Evolutionary conservation across 208 protist genomes (phyloP), one percentile per base, ranked within the genome.

Genomic region (Crithidia brevicula): DNA sequence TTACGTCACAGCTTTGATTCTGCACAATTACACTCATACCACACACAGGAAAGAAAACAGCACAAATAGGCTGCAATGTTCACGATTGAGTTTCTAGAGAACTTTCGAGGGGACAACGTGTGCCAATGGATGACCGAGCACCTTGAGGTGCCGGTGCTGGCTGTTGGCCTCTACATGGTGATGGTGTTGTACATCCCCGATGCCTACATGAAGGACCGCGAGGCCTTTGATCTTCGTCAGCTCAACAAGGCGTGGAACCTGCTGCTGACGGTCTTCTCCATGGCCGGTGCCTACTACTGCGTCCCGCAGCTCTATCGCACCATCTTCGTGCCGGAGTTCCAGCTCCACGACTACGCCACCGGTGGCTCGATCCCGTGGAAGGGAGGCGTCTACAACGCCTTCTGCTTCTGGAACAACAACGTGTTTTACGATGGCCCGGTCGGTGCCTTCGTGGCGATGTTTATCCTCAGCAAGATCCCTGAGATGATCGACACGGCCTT

Each of bases 401-500:
- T 84, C 23, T 93, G 88, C 58, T 50, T 72, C 61, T 93, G 78
- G 59, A 79, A 90, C 50, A 51, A 61, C 11, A 77, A 74, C 27
- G 34, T 79, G 8, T 78, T 77, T 42, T 94, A 79, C 67, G 77
- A 93, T 33, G 80, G 82, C 31, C 75, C 75, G 8, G 72, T 79
- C 9, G 88, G 83, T n/a, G 74, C 88, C 25, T 96, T 82, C 40
- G 71, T 96, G 1, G 60, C 58, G 23, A 38, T 89, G 51, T 96
- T 96, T 70, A 74, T 89, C 51, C 70, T 93, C 9, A 86, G 76
- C 50, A 96, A 96, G 67, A 92, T 93, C 28, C 91, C 91, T 3
- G 91, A 96, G 71, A 88, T 96, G 84, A 60, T 96, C 40, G 86
- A 92, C 78, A 96, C 91, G 11, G 76, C 72, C 60, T 96, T 96